Percentiles rank a stretch among this genome's conserved stretches.
These are phyloP conservation scores for Cryphonectria nitschkei DNA, from an alignment of 2,329 filamentous ascomycete genomes.

Conservation along the genomic window DNA sequence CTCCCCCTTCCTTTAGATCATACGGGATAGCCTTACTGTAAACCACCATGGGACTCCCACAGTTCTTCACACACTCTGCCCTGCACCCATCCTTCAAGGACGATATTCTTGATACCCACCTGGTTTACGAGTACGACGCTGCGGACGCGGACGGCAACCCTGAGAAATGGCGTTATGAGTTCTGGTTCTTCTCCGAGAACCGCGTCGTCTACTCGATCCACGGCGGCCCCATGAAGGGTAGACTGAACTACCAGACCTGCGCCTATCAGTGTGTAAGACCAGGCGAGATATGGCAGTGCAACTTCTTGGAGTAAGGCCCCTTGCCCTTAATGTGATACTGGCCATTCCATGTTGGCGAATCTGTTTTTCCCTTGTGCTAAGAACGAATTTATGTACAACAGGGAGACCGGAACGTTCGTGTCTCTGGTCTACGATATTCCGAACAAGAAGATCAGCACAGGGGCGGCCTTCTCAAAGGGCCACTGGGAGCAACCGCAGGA, in stretches of 20 bases:
- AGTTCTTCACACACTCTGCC: slow-evolving; percentile 19
- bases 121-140: slow-evolving; percentile 61
- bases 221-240: slow-evolving; percentile 61
- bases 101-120: slow-evolving; percentile 57
- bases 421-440: slow-evolving; percentile 60
- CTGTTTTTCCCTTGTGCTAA: neutral
- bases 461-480: slow-evolving; percentile 57
- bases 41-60: slow-evolving; percentile 21
- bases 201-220: slow-evolving; percentile 63
- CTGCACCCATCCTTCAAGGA: slow-evolving; percentile 45
- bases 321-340: no score
- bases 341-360: no score
- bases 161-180: slow-evolving; percentile 64
- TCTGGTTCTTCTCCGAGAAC: slow-evolving; percentile 61
- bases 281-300: slow-evolving; percentile 62
- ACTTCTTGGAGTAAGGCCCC: slow-evolving; percentile 49
- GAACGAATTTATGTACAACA: neutral
- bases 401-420: slow-evolving; percentile 60
- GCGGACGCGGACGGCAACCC: slow-evolving; percentile 51
- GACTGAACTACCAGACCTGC: slow-evolving; percentile 56
- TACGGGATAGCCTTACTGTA: neutral
- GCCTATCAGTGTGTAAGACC: slow-evolving; percentile 62
- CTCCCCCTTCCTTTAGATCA: neutral
- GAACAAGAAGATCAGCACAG: slow-evolving; percentile 51
- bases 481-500: slow-evolving; percentile 57